phyloP scores from a whole-genome alignment of 805 yeast species.

The Cyberlindnera xishuangbannaensis region DNA sequence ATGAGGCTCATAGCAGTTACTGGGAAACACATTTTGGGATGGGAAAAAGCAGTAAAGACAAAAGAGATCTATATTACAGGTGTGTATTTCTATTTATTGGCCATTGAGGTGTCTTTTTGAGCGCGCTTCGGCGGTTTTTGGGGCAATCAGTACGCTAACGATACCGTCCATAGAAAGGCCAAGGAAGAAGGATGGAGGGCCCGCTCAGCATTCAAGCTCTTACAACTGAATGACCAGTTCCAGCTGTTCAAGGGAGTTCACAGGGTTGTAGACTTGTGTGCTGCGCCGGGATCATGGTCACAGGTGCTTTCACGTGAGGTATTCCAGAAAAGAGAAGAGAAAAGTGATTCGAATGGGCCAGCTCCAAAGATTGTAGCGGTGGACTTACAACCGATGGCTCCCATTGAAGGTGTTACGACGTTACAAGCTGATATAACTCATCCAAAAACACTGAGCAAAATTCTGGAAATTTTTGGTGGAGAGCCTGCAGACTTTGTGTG shows the following conservation, averaged over 20 bases:
- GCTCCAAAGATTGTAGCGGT: conserved; percentile 90
- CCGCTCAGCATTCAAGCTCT: conserved; percentile 87
- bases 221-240: conserved; percentile 89
- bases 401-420: conserved; percentile 84
- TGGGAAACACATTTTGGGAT: conserved; percentile 39
- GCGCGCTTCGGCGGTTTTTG: too few species aligned
- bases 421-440: conserved; percentile 97
- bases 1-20: too few species aligned
- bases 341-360: too few species aligned
- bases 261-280: conserved; percentile 93
- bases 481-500: conserved; percentile 93
- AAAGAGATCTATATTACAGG: conserved; percentile 79
- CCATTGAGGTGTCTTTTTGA: too few species aligned
- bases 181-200: conserved; percentile 99
- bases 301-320: conserved; percentile 81
- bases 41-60: conserved; percentile 96
- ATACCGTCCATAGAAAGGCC: conserved; percentile 56
- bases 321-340: conserved; percentile 34
- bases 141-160: too few species aligned
- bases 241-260: conserved; percentile 62
- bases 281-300: conserved; percentile 97
- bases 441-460: conserved; percentile 76
- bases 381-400: conserved; percentile 96
- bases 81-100: conserved; percentile 13
- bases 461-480: conserved; percentile 80